Evolutionary conservation across 1,284 basidiomycete genomes (phyloP).

Genomic region (Trichosporon coremiiforme): DNA sequence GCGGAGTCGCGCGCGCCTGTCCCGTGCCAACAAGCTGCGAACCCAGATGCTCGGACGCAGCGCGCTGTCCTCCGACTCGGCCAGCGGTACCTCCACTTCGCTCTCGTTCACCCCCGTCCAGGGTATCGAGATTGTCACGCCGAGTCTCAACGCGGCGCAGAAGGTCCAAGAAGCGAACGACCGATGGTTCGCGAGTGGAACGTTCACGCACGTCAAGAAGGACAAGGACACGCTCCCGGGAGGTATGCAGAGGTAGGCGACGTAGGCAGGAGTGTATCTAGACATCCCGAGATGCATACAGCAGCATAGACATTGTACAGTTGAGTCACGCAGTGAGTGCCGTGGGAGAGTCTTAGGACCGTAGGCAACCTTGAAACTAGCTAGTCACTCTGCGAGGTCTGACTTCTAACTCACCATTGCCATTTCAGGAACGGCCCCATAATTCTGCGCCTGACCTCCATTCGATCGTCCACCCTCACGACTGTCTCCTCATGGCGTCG

Average conservation of each 20-base stretch:
- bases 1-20: conserved; percentile 60
- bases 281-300: neutral
- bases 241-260: conserved; percentile 29
- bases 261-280: neutral
- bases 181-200: conserved; percentile 84
- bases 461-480: neutral
- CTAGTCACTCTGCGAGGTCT: no score
- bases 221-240: conserved; percentile 51
- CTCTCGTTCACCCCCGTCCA: conserved; percentile 94
- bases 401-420: no score
- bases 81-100: conserved; percentile 84
- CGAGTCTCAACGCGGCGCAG: conserved; percentile 66
- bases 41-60: conserved; percentile 77
- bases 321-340: no score
- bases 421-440: no score
- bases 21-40: conserved; percentile 91
- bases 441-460: no score
- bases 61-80: conserved; percentile 61
- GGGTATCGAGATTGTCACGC: conserved; percentile 91
- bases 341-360: no score
- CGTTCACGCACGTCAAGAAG: conserved; percentile 63
- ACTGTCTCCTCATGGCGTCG: no score
- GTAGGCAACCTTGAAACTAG: no score
- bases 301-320: conserved; percentile 11
- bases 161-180: conserved; percentile 89